phyloP scores from a whole-genome alignment of 192 early-diverging fungal genomes.

The Globomyces pollinis-pini region DNA sequence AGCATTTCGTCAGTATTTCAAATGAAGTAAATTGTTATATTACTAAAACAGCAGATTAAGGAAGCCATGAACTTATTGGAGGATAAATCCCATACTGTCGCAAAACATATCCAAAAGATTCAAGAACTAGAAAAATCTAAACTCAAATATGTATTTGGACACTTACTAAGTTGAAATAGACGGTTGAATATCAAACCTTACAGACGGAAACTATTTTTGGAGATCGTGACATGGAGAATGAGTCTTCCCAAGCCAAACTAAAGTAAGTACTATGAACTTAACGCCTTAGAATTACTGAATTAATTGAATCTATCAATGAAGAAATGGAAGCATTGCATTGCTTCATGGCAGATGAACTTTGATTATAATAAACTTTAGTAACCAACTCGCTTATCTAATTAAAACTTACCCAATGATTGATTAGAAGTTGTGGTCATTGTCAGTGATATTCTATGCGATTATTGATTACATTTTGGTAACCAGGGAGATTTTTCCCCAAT shows the following conservation, averaged over 20 bases:
- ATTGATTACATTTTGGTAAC: too few species aligned
- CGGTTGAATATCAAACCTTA: neutral
- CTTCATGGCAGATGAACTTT: neutral
- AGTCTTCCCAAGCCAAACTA: neutral
- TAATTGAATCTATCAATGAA: neutral
- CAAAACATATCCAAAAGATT: neutral
- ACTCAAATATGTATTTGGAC: neutral
- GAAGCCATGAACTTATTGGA: neutral
- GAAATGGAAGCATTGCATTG: neutral
- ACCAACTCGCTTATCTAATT: too few species aligned
- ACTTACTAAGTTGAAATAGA: neutral
- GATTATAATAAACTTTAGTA: neutral
- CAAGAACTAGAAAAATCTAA: neutral
- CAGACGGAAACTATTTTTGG: constrained; percentile 1
- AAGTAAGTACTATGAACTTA: too few species aligned
- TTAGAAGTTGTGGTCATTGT: too few species aligned
- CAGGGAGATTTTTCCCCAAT: too few species aligned
- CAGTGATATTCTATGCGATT: too few species aligned
- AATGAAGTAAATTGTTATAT: neutral
- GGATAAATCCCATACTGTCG: neutral
- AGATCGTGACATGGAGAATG: neutral
- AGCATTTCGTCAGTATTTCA: neutral
- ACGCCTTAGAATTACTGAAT: neutral
- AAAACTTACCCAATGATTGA: too few species aligned
- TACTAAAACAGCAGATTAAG: neutral